phyloP scores from a whole-genome alignment of 2,329 filamentous ascomycete genomes.

The Cytospora mali region DNA sequence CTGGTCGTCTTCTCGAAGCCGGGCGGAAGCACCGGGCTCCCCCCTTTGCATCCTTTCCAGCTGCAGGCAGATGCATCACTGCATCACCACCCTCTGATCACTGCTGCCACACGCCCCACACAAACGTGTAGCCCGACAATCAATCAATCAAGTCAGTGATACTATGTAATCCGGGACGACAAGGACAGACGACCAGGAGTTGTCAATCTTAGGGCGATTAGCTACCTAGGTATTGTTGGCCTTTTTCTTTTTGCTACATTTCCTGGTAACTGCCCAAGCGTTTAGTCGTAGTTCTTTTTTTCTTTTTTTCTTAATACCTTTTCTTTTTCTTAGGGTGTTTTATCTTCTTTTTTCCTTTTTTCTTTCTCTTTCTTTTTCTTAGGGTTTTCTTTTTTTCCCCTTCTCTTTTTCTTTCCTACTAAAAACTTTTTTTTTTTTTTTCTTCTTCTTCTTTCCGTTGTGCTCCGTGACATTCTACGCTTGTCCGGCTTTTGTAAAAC shows the following conservation, averaged over 20 bases:
- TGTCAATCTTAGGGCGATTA: not conserved
- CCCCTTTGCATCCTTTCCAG: not conserved
- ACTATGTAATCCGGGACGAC: too few relatives aligned
- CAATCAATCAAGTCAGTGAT: too few relatives aligned
- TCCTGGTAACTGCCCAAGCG: too few relatives aligned
- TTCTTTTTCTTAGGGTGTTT: not conserved
- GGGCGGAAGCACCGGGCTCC: not conserved
- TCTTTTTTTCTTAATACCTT: too few relatives aligned
- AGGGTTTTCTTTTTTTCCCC: too few relatives aligned
- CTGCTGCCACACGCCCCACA: not conserved
- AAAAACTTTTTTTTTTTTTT: too few relatives aligned
- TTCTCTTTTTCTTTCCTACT: not conserved
- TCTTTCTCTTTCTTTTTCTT: not conserved
- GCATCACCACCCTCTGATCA: constrained; percentile 1
- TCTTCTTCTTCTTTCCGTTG: not conserved
- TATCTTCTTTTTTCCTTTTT: not conserved
- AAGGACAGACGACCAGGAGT: too few relatives aligned
- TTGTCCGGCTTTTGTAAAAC: constrained; percentile 3
- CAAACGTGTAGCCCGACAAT: not conserved
- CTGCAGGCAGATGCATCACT: not conserved
- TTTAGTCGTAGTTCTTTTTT: too few relatives aligned
- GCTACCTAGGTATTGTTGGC: too few relatives aligned
- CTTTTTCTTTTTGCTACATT: too few relatives aligned
- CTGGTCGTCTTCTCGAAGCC: constrained; percentile 4
- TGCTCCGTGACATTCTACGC: not conserved